phyloP scores from a whole-genome alignment of 257 asterid species.

The Fraxinus pennsylvanica region DNA sequence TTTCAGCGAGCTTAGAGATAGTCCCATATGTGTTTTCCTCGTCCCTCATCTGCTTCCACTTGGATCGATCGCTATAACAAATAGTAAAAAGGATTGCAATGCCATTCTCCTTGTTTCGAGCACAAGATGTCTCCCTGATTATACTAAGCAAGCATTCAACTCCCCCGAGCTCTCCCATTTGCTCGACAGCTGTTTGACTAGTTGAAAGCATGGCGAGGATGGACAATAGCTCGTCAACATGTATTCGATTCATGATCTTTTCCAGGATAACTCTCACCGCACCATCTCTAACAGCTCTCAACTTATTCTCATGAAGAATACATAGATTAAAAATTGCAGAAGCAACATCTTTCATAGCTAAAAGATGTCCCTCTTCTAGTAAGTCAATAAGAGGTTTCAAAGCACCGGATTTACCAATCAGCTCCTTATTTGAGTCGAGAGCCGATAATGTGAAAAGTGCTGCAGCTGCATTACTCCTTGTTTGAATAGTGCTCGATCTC shows the following conservation, averaged over 20 bases:
- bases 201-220: conserved; percentile 83
- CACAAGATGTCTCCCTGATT: conserved; percentile 57
- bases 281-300: conserved; percentile 72
- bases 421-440: conserved; percentile 68
- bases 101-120: conserved; percentile 69
- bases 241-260: conserved; percentile 48
- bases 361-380: conserved; percentile 67
- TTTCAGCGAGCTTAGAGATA: conserved; percentile 57
- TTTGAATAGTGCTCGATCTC: conserved; percentile 57
- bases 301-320: conserved; percentile 66
- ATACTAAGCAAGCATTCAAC: conserved; percentile 65
- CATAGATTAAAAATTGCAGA: conserved; percentile 76
- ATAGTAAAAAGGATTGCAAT: conserved; percentile 57
- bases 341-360: conserved; percentile 76
- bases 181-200: conserved; percentile 65
- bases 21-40: conserved; percentile 59
- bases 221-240: conserved; percentile 67
- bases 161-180: conserved; percentile 66
- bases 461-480: conserved; percentile 88
- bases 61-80: conserved; percentile 63
- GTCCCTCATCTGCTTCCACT: conserved; percentile 70
- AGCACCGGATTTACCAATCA: conserved; percentile 74
- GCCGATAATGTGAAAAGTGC: conserved; percentile 80
- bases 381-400: conserved; percentile 64
- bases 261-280: conserved; percentile 61